Base-by-base conservation (phyloP, 768 basidiomycete genomes). In the Termitomyces sp. region DNA sequence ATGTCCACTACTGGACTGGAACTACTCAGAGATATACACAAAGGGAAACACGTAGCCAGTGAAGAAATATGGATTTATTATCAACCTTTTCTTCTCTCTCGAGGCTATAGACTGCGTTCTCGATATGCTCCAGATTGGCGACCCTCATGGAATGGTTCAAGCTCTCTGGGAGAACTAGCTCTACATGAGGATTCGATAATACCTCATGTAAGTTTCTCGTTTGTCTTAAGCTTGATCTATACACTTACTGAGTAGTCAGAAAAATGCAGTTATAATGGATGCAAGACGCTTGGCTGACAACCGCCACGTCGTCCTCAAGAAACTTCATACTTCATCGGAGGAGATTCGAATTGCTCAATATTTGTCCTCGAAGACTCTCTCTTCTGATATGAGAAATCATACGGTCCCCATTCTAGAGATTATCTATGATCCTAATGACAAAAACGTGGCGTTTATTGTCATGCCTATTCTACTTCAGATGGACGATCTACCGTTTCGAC, bases 401-500 rank as follows among this genome's bases (percentile, higher is more conserved):
- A 16, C 59, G 1, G 55, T 56, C 5, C 55, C 55, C 5, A 48
- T 60, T n/a, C 5, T 56, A 2, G 53, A 61, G 8, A 39, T 47
- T 4, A 26, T 58, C 3, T 52, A 33, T 15, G 50, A 50, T n/a
- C 60, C 57, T 4, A 33, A 55, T 7, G 54, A 58, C 16, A 33
- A 55, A 15, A 36, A 20, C 6, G 18, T 42, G 9, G 59, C 51
- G 9, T 53, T 62, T 22, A n/a, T 62, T 29, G 57, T 59, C 15
- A 59, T 62, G 57, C 61, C 57, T 16, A 50, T 59, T 16, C 39
- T 62, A 5, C 18, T 56, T 39, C 31, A 42, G 1, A 42, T 62
- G 36, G 10, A 56, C 20, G 9, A 18, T n/a, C 37, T 62, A 15
- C 61, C 57, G 0, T 62, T 62, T 50, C 49, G 57, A 45, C 51